Base-by-base conservation (phyloP, 352 stramenopile species). In the Globisporangium abappressorium region DNA sequence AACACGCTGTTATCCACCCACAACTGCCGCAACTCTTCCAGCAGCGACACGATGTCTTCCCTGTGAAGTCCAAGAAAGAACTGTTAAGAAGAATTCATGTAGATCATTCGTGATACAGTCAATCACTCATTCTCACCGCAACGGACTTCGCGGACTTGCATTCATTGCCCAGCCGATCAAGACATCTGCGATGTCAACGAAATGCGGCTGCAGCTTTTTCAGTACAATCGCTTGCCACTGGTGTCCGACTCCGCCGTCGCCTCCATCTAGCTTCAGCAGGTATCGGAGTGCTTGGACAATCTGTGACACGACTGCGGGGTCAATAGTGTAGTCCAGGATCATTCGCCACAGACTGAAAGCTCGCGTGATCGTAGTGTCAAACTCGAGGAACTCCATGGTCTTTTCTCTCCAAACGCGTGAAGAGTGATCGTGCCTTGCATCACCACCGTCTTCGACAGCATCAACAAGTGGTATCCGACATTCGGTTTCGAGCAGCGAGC, bases 1-100 rank as follows among this genome's bases (percentile, higher is more conserved):
- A 91, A 92, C 11, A 90, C 84, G 51, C 81, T 90, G 55, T 92
- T 90, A 46, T 90, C 80, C 1, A 74, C 64, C 84, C 84, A 92
- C 5, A 92, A 71, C 22, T 77, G 78, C 8, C 57, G 70, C 62
- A 90, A 78, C 33, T 70, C 62, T 7, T 88, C 68, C 47, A 91
- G 73, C 24, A 90, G 41, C 33, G 63, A 62, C 3, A 90, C 69
- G 41, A 91, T 85, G 6, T 77, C 65, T 49, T 89, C 76, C 38
- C 81, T 92, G 36, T 15, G 5, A 18, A 20, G 33, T 43, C 12
- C 53, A 36, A 11, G 43, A 57, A 14, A 14, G 61, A 22, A 36
- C 2, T 26, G 64, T 71, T 22, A 64, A 24, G 15, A 36, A 14
- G 12, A 30, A 12, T 12, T 33, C 15, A 14, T 36, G 26, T 14